Evolutionary conservation across 768 basidiomycete genomes (phyloP).

Genomic region (Calocera viscosa): DNA sequence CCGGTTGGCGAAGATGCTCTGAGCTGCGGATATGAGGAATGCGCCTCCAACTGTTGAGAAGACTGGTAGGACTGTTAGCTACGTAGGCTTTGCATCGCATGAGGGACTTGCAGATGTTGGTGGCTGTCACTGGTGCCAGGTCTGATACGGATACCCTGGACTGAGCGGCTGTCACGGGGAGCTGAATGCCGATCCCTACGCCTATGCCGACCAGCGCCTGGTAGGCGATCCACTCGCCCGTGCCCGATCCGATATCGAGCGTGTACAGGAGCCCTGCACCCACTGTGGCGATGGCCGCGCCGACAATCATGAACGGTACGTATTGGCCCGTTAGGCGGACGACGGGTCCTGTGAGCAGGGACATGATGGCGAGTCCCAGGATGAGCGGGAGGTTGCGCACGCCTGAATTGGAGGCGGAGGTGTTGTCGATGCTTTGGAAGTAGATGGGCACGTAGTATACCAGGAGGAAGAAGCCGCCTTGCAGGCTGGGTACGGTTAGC

Average conservation of each 20-base stretch:
- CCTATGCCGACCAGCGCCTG: constrained; percentile 31
- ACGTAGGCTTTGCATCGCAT: too few relatives aligned
- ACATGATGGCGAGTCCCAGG: constrained; percentile 4
- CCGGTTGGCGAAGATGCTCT: neutral
- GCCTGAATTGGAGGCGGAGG: constrained; percentile 7
- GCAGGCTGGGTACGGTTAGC: neutral
- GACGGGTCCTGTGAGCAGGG: neutral
- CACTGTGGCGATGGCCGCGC: constrained; percentile 25
- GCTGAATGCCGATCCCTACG: neutral
- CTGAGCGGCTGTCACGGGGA: neutral
- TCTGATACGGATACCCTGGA: neutral
- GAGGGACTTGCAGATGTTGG: neutral
- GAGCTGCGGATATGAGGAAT: neutral
- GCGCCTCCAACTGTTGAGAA: neutral
- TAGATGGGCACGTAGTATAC: constrained; percentile 12
- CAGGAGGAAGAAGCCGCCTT: constrained; percentile 11
- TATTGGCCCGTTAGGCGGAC: constrained; percentile 22
- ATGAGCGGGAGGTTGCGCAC: constrained; percentile 14
- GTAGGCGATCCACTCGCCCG: constrained; percentile 26
- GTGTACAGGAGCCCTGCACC: constrained; percentile 32
- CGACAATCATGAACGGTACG: constrained; percentile 26
- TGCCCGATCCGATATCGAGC: constrained; percentile 20
- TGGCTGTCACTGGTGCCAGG: neutral
- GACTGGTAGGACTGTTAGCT: neutral
- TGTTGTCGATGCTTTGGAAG: constrained; percentile 14